These are phyloP conservation scores for Limnanthes douglasii DNA, from an alignment of 345 rosid species.

Conservation along the genomic window DNA sequence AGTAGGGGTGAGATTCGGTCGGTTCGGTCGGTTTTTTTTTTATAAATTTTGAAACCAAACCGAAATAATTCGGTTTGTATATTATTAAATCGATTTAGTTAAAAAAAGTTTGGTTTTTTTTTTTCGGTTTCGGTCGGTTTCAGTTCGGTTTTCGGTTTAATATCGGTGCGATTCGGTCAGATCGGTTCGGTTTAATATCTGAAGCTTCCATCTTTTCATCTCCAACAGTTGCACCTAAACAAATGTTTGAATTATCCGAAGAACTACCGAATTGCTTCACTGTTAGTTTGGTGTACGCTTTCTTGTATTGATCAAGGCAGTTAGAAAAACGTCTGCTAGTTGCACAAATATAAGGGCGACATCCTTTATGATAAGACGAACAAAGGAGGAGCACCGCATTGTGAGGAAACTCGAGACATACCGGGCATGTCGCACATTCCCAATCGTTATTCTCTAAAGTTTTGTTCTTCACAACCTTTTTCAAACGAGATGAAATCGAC, in stretches of 20 bases:
- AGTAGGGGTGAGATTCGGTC: too few species aligned
- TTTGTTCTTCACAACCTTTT: conserved; percentile 20
- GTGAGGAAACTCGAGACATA: conserved; percentile 76
- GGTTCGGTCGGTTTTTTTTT: too few species aligned
- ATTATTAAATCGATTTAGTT: too few species aligned
- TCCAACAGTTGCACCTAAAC: conserved; percentile 8
- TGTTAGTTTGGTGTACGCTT: conserved; percentile 54
- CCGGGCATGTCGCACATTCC: conserved; percentile 54
- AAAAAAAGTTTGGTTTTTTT: too few species aligned
- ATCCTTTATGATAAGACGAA: conserved; percentile 73
- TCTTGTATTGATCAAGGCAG: conserved; percentile 80
- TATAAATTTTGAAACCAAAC: too few species aligned
- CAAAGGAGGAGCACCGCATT: conserved; percentile 77
- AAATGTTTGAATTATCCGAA: conserved; percentile 9
- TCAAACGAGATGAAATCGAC: conserved; percentile 15
- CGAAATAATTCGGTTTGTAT: too few species aligned
- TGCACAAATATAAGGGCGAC: conserved; percentile 87
- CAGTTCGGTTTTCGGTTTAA: too few species aligned
- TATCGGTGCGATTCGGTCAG: too few species aligned
- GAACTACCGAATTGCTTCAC: too few species aligned
- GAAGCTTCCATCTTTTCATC: conserved; percentile 30
- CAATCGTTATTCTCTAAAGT: conserved; percentile 38
- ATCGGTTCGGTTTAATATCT: too few species aligned
- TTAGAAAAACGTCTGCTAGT: conserved; percentile 68
- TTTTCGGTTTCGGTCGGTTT: too few species aligned